Evolutionary conservation across 2,329 filamentous ascomycete species (phyloP).

Genomic region (Calonectria hawksworthii): DNA sequence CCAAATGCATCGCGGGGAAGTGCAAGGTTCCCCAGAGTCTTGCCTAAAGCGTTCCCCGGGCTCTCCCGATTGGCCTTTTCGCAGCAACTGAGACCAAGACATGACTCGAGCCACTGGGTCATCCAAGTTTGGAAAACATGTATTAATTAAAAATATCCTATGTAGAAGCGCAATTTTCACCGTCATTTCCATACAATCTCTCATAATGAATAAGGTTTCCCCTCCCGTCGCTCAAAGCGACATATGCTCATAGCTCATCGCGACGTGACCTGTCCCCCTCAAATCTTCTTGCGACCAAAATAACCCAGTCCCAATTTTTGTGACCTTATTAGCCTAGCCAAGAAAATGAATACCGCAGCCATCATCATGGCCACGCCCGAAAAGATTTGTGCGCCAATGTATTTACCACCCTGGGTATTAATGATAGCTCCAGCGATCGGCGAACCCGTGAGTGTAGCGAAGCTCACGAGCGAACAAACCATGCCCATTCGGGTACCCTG

Average conservation of each 20-base stretch:
- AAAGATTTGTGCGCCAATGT: constrained; percentile 41
- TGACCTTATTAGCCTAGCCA: constrained; percentile 29
- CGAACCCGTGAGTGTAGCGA: constrained; percentile 56
- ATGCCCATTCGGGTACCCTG: constrained; percentile 57
- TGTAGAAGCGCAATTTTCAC: background rate
- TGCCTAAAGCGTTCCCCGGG: constrained; percentile 11
- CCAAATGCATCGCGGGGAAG: background rate
- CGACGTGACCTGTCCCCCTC: background rate
- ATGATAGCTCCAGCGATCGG: constrained; percentile 47
- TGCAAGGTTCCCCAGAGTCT: constrained; percentile 12
- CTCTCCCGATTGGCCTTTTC: constrained; percentile 3
- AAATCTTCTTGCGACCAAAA: background rate
- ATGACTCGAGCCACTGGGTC: background rate
- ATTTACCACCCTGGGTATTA: constrained; percentile 28
- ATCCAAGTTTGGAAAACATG: background rate
- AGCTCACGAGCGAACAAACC: constrained; percentile 54
- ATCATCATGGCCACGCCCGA: constrained; percentile 32
- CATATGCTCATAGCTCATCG: background rate
- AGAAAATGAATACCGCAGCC: constrained; percentile 29
- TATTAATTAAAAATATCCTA: background rate
- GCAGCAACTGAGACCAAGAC: background rate
- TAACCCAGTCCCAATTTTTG: constrained; percentile 18
- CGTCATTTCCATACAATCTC: background rate
- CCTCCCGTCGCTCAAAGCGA: background rate
- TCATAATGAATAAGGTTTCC: background rate